Evolutionary conservation across 1,284 basidiomycete species (phyloP).

Genomic region (Retiboletus fuscus): DNA sequence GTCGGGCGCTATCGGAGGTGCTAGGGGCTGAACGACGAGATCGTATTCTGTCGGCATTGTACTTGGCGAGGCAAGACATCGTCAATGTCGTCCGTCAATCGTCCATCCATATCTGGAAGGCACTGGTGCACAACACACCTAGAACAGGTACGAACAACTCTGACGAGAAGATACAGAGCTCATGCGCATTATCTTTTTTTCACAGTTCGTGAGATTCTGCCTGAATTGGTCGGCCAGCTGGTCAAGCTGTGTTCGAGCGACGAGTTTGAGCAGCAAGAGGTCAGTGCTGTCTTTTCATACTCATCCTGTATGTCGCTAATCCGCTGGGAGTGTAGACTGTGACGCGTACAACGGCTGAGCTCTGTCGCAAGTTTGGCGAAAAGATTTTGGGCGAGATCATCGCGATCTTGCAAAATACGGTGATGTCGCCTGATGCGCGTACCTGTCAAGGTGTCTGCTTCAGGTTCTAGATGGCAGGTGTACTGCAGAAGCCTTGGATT

Average conservation of each 20-base stretch:
- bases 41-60: conserved; percentile 90
- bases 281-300: conserved; percentile 47
- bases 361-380: conserved; percentile 97
- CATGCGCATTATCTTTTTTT: not conserved
- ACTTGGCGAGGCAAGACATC: conserved; percentile 94
- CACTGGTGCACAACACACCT: conserved; percentile 91
- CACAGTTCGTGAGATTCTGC: conserved; percentile 92
- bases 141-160: conserved; percentile 68
- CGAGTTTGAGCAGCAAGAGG: conserved; percentile 92
- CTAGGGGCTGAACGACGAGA: conserved; percentile 92
- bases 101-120: conserved; percentile 98
- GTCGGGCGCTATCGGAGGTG: conserved; percentile 87
- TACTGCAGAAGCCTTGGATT: not conserved
- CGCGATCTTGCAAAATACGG: conserved; percentile 78
- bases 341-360: conserved; percentile 86
- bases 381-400: conserved; percentile 90
- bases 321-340: conserved; percentile 69
- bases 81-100: conserved; percentile 92
- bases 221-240: conserved; percentile 85
- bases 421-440: conserved; percentile 76
- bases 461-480: conserved; percentile 38
- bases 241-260: conserved; percentile 82
- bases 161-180: not conserved
- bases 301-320: not conserved
- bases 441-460: conserved; percentile 92